Percentiles rank a stretch among this genome's conserved stretches.
phyloP scores from a whole-genome alignment of 768 basidiomycete species.

The Agrocybe praecox region DNA sequence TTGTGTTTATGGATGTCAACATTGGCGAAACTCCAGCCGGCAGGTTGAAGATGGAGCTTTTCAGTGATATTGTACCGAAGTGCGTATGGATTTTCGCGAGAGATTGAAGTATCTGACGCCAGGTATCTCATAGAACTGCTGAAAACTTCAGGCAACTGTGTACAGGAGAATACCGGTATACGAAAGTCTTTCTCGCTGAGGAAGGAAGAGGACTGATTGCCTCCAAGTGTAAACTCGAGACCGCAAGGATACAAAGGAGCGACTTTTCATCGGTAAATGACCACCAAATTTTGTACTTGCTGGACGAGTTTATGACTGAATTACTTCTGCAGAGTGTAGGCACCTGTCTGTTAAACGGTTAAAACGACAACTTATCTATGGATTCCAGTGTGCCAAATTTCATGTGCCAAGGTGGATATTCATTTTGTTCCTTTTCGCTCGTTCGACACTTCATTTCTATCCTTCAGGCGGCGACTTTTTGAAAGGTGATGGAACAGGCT shows the following conservation, averaged over 20 bases:
- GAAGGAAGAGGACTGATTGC: constrained; percentile 4
- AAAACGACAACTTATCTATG: constrained; percentile 14
- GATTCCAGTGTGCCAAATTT: constrained; percentile 80
- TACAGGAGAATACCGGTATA: constrained; percentile 93
- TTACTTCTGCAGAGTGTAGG: constrained; percentile 67
- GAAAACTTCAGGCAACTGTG: constrained; percentile 98
- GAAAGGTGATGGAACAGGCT: constrained; percentile 93
- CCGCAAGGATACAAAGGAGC: constrained; percentile 92
- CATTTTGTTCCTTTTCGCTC: background rate
- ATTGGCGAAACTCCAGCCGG: constrained; percentile 98
- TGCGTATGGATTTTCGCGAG: constrained; percentile 34
- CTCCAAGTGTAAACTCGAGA: constrained; percentile 69
- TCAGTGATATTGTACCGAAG: constrained; percentile 96
- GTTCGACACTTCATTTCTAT: background rate
- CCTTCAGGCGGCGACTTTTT: constrained; percentile 89
- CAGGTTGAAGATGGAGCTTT: constrained; percentile 95
- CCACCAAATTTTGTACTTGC: background rate
- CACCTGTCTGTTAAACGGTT: constrained; percentile 1
- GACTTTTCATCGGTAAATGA: constrained; percentile 85
- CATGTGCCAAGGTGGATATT: constrained; percentile 85
- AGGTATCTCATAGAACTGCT: constrained; percentile 66
- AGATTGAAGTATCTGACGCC: background rate
- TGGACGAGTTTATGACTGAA: constrained; percentile 15
- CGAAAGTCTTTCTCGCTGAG: background rate
- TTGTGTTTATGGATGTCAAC: constrained; percentile 96